These are phyloP conservation scores for Fagus sylvatica DNA, from an alignment of 306 rosid species.

Conservation along the genomic window DNA sequence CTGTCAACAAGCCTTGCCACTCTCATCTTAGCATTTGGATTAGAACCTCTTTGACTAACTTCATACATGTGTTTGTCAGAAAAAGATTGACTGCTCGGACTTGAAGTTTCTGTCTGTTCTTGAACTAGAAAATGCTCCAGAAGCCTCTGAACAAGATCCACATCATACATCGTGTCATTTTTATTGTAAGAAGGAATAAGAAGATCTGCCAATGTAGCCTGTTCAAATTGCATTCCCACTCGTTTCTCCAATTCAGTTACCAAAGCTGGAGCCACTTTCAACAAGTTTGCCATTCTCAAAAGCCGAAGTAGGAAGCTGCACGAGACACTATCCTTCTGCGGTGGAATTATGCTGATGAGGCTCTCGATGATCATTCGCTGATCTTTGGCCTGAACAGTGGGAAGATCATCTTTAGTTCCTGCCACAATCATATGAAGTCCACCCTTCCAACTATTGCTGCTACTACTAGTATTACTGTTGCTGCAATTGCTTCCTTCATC, in stretches of 20 bases:
- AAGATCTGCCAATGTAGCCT: conserved; percentile 81
- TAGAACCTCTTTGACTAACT: conserved; percentile 39
- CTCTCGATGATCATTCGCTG: conserved; percentile 90
- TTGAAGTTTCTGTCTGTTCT: conserved; percentile 77
- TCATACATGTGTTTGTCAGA: conserved; percentile 58
- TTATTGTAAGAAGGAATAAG: conserved; percentile 70
- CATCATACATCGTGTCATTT: conserved; percentile 78
- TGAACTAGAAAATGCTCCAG: conserved; percentile 94
- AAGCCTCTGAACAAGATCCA: conserved; percentile 91
- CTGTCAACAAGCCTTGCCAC: conserved; percentile 98
- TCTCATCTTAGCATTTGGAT: conserved; percentile 80
- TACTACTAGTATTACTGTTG: conserved; percentile 41
- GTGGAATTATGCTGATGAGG: conserved; percentile 93
- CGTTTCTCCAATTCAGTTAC: conserved; percentile 92
- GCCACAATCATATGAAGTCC: conserved; percentile 86
- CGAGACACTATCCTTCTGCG: conserved; percentile 88
- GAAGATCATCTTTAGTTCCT: conserved; percentile 54
- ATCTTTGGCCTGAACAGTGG: conserved; percentile 67
- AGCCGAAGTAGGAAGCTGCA: conserved; percentile 95
- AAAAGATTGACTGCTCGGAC: conserved; percentile 64
- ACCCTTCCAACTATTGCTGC: conserved; percentile 61
- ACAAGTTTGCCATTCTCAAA: conserved; percentile 82
- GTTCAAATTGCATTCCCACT: conserved; percentile 98
- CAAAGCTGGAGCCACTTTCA: conserved; percentile 87
- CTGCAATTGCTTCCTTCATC: conserved; percentile 65